Conservation (phyloP, 129 eudicot genomes). For the Pseudognaphalium luteoalbum region DNA sequence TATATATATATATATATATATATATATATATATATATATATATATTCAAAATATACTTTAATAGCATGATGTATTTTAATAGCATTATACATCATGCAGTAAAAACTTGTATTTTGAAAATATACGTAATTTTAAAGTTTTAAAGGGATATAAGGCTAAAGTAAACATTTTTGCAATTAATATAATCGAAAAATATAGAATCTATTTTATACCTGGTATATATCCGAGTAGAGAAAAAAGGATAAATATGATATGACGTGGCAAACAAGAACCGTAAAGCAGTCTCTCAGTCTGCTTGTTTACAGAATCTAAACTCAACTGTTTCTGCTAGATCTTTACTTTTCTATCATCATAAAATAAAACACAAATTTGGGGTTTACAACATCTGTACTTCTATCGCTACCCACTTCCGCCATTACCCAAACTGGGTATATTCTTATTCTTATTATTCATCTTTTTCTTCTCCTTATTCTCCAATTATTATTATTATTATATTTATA, state of each 20-base stretch:
- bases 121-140: too few relatives aligned
- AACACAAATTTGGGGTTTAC: slow-evolving; percentile 40
- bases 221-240: background rate
- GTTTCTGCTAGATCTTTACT: slow-evolving; percentile 13
- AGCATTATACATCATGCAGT: too few relatives aligned
- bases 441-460: background rate
- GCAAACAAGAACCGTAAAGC: slow-evolving; percentile 36
- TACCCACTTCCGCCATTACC: slow-evolving; percentile 21
- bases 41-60: too few relatives aligned
- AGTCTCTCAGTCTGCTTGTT: background rate
- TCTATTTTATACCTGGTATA: too few relatives aligned
- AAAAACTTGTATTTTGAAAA: too few relatives aligned
- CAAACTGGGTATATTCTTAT: slow-evolving; percentile 20
- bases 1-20: too few relatives aligned
- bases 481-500: background rate
- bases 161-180: too few relatives aligned
- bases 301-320: slow-evolving; percentile 30
- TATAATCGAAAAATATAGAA: too few relatives aligned
- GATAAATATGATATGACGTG: slow-evolving; percentile 24
- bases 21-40: too few relatives aligned
- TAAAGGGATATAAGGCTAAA: too few relatives aligned
- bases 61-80: too few relatives aligned
- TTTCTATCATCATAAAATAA: background rate
- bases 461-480: background rate
- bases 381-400: slow-evolving; percentile 17